Evolutionary conservation across 2,329 filamentous ascomycete genomes (phyloP), one percentile per base, ranked within the genome.

Genomic region (Lanzia echinophila): DNA sequence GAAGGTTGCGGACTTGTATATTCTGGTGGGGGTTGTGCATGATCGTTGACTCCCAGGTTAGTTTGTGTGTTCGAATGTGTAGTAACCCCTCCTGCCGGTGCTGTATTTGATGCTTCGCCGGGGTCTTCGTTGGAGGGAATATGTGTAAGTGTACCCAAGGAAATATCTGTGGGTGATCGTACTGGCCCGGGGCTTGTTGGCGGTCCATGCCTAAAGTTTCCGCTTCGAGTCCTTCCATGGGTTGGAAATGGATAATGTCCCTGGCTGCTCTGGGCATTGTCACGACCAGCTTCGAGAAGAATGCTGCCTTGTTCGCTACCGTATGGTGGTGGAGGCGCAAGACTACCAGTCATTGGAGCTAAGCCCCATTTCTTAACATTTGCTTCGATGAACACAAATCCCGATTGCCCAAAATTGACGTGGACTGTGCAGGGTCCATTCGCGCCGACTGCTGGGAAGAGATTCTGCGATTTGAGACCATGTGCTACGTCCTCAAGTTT

Each of bases 351-450:
- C 80, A 95, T 95, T 5, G 94, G 94, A 46, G 94, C 94, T 53
- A 99, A 76, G 2, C 94, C 94, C 94, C 94, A 99, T 77, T 97
- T 99, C 82, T 99, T 99, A 57, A 99, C 94, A 66, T 99, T 99
- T 58, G 92, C 94, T 72, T 99, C 94, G 63, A 99, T 97, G 67
- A 97, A 99, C 47, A 99, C 94, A 67, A 97, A 99, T 33, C 94
- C 94, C 67, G 94, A 89, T 69, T 99, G 94, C 7, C 94, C 94
- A 69, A 99, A 95, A 70, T 99, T 99, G 68, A 97, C 94, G 68
- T 99, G 92, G 1, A 99, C 82, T 32, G 86, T 86, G 65, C 89
- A 91, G 15, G 94, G 94, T 0, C 94, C 94, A 67, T 94, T 96
- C 54, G 94, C 91, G 42, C 94, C 94, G n/a, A 99, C 82, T 0